phyloP scores from a whole-genome alignment of 805 yeast genomes.

The Cyberlindnera xishuangbannaensis region DNA sequence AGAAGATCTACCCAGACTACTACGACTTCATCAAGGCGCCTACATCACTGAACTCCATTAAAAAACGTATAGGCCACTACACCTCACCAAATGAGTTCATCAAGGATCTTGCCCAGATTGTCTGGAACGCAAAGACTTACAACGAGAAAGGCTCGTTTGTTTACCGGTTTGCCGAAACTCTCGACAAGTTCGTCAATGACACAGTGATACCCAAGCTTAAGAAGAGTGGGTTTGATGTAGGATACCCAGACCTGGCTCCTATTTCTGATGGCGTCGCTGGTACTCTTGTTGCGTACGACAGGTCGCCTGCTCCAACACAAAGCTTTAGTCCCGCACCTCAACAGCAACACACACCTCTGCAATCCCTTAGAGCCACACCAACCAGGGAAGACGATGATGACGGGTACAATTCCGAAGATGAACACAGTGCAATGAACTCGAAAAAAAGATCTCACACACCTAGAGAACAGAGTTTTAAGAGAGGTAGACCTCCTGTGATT shows the following conservation, averaged over 20 bases:
- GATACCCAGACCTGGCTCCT: constrained; percentile 34
- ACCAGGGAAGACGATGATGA: constrained; percentile 13
- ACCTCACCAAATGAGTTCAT: constrained; percentile 61
- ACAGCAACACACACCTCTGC: constrained; percentile 1
- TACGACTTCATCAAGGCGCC: constrained; percentile 75
- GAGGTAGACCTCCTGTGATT: constrained; percentile 89
- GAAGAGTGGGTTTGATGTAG: constrained; percentile 28
- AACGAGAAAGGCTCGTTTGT: constrained; percentile 66
- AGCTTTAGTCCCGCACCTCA: too few species aligned
- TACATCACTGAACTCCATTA: constrained; percentile 72
- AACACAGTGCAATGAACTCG: constrained; percentile 1
- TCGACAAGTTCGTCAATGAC: constrained; percentile 36
- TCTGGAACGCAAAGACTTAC: constrained; percentile 86
- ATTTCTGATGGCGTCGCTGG: constrained; percentile 19
- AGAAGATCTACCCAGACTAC: constrained; percentile 67
- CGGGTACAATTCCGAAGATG: constrained; percentile 10
- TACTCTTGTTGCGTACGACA: constrained; percentile 13
- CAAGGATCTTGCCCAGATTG: constrained; percentile 73
- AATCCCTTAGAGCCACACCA: constrained; percentile 8
- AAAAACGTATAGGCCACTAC: constrained; percentile 53
- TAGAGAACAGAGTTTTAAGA: constrained; percentile 35
- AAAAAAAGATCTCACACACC: constrained; percentile 9
- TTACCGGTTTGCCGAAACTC: constrained; percentile 57
- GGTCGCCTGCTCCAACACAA: neutral
- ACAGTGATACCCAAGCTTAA: constrained; percentile 30